Percentiles rank a stretch among this genome's conserved stretches.
Evolutionary conservation across 768 basidiomycete genomes (phyloP).

Genomic region (Leccinum barrowsii): DNA sequence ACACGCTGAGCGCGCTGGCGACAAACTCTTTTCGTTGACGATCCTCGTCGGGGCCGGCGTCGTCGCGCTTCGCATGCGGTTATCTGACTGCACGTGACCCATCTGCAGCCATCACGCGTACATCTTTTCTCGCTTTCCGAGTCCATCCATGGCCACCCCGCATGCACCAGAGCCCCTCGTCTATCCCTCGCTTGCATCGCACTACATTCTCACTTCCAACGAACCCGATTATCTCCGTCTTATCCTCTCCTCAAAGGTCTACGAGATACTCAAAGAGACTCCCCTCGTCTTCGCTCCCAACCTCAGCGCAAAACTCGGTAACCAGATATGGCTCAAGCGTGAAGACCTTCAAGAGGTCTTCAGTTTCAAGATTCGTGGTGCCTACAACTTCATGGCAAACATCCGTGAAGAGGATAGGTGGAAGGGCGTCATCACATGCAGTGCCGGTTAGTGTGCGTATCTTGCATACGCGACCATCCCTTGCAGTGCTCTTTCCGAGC

Average conservation of each 20-base stretch:
- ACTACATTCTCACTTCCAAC: slow-evolving; percentile 59
- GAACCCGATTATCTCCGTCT: slow-evolving; percentile 87
- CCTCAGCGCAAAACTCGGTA: slow-evolving; percentile 83
- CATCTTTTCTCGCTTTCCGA: neutral
- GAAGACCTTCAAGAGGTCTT: slow-evolving; percentile 98
- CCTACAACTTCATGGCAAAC: slow-evolving; percentile 97
- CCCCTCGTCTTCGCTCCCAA: slow-evolving; percentile 85
- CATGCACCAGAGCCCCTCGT: slow-evolving; percentile 59
- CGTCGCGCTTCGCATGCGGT: slow-evolving; percentile 13
- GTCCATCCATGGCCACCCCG: slow-evolving; percentile 42
- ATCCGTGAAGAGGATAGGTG: slow-evolving; percentile 85
- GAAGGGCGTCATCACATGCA: slow-evolving; percentile 98
- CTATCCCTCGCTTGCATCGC: slow-evolving; percentile 66
- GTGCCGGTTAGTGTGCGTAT: slow-evolving; percentile 85
- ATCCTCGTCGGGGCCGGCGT: slow-evolving; percentile 7
- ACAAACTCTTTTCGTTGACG: slow-evolving; percentile 5
- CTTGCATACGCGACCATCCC: slow-evolving; percentile 16
- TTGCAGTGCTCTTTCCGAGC: neutral
- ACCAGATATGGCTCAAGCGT: slow-evolving; percentile 93
- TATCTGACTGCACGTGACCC: slow-evolving; percentile 29
- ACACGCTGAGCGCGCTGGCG: slow-evolving; percentile 6
- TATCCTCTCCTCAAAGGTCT: slow-evolving; percentile 86
- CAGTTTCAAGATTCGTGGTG: slow-evolving; percentile 97
- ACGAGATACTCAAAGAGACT: slow-evolving; percentile 85
- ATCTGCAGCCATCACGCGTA: slow-evolving; percentile 8